Conservation (phyloP, 768 basidiomycete genomes). For the Boletus sensibilis region DNA sequence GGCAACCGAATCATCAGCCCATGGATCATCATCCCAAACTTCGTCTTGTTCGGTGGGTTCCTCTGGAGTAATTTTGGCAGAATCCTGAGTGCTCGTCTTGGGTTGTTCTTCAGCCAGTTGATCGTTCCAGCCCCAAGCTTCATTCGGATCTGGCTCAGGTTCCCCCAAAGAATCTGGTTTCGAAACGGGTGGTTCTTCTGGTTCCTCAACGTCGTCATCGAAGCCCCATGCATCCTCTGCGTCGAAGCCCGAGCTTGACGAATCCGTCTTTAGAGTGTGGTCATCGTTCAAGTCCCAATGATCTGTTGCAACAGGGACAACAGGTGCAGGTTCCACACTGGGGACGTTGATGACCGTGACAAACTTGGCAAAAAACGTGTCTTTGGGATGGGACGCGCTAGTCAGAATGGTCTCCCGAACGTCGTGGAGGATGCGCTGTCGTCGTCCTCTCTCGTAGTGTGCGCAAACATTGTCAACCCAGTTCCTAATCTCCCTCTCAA, state of each 20-base stretch:
- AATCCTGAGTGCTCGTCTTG: constrained; percentile 21
- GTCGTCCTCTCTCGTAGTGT: constrained; percentile 79
- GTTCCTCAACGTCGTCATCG: constrained; percentile 43
- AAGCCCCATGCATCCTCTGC: constrained; percentile 50
- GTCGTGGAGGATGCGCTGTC: constrained; percentile 62
- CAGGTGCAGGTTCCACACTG: neutral
- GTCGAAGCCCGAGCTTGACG: constrained; percentile 24
- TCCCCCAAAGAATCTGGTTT: constrained; percentile 21
- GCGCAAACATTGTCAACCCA: constrained; percentile 69
- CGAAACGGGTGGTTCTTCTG: constrained; percentile 17
- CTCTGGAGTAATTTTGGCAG: constrained; percentile 16
- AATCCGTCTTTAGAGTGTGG: constrained; percentile 25
- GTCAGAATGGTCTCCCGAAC: constrained; percentile 54
- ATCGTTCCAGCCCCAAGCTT: constrained; percentile 80
- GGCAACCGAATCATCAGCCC: constrained; percentile 49
- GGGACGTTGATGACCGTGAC: constrained; percentile 2
- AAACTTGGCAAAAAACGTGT: constrained; percentile 29
- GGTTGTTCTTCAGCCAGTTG: constrained; percentile 31
- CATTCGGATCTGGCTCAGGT: constrained; percentile 43
- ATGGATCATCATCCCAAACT: constrained; percentile 69
- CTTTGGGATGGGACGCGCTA: constrained; percentile 14
- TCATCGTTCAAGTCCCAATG: constrained; percentile 50
- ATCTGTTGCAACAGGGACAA: constrained; percentile 27
- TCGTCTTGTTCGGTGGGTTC: constrained; percentile 42
- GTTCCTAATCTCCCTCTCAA: constrained; percentile 53